phyloP scores from a whole-genome alignment of 2,329 filamentous ascomycete genomes.

The Camillea tinctor region DNA sequence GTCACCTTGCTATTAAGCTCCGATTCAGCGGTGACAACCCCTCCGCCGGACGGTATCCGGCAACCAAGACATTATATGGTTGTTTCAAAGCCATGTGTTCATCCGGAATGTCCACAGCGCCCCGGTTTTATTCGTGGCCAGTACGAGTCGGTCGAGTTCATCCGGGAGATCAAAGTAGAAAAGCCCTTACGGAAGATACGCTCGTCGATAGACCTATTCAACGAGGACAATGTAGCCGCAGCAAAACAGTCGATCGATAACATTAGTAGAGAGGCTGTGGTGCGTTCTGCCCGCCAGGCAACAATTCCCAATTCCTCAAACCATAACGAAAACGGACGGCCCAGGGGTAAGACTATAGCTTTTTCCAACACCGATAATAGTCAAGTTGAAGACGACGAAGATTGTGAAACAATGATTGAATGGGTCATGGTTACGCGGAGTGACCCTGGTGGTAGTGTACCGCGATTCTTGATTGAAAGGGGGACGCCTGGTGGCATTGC shows the following conservation, averaged over 20 bases:
- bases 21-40: constrained; percentile 44
- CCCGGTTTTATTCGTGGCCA: constrained; percentile 76
- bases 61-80: constrained; percentile 72
- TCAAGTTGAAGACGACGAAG: constrained; percentile 26
- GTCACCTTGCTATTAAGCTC: constrained; percentile 75
- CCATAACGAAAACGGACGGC: constrained; percentile 36
- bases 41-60: constrained; percentile 22
- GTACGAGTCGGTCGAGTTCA: constrained; percentile 91
- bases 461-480: constrained; percentile 87
- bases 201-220: constrained; percentile 44
- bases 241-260: constrained; percentile 26
- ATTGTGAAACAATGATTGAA: constrained; percentile 57
- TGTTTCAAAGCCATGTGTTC: constrained; percentile 78
- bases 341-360: constrained; percentile 23
- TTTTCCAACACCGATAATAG: constrained; percentile 29
- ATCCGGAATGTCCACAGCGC: constrained; percentile 69
- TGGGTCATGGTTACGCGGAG: constrained; percentile 93
- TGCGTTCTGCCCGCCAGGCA: constrained; percentile 40
- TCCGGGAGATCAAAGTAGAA: constrained; percentile 72
- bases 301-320: constrained; percentile 14
- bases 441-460: constrained; percentile 85
- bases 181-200: constrained; percentile 41
- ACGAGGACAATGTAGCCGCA: constrained; percentile 29
- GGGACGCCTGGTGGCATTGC: constrained; percentile 81
- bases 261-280: constrained; percentile 41